Percentiles rank a stretch among this genome's conserved stretches.
These are phyloP conservation scores for Mimosa pudica DNA, from an alignment of 306 rosid genomes.

Conservation along the genomic window DNA sequence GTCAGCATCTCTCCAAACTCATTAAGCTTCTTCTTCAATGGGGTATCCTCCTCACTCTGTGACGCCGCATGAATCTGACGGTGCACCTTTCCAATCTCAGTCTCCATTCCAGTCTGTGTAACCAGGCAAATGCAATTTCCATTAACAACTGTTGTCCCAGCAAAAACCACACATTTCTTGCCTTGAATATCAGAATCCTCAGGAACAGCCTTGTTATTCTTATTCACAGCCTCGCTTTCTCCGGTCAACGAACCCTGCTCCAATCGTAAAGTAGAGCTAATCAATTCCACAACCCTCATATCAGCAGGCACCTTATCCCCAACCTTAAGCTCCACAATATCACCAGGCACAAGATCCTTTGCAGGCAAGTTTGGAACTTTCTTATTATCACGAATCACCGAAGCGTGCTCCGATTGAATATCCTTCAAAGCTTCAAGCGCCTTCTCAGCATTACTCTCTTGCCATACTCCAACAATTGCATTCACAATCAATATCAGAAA, in stretches of 20 bases:
- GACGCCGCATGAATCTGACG: slow-evolving; percentile 52
- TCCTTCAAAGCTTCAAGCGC: slow-evolving; percentile 73
- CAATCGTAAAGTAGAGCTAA: slow-evolving; percentile 39
- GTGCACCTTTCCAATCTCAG: slow-evolving; percentile 63
- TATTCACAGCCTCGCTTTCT: slow-evolving; percentile 41
- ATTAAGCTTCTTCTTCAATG: slow-evolving; percentile 53
- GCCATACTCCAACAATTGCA: slow-evolving; percentile 72
- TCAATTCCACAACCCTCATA: slow-evolving; percentile 38
- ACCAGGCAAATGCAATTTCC: slow-evolving; percentile 62
- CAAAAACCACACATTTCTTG: slow-evolving; percentile 49
- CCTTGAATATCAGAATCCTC: slow-evolving; percentile 40
- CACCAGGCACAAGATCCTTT: slow-evolving; percentile 68
- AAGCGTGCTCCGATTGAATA: slow-evolving; percentile 70
- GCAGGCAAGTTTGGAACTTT: slow-evolving; percentile 48
- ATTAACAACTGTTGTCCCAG: slow-evolving; percentile 60
- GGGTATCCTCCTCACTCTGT: slow-evolving; percentile 55
- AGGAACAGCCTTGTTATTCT: slow-evolving; percentile 29
- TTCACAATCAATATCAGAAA: slow-evolving; percentile 40
- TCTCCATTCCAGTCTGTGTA: slow-evolving; percentile 51
- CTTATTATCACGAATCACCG: slow-evolving; percentile 49
- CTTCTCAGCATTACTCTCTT: slow-evolving; percentile 76
- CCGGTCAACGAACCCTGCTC: slow-evolving; percentile 43
- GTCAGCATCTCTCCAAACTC: slow-evolving; percentile 40
- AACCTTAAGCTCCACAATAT: slow-evolving; percentile 38
- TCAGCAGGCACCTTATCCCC: slow-evolving; percentile 44